Evolutionary conservation across 2,329 filamentous ascomycete genomes (phyloP).

Genomic region (Fusarium irregulare): DNA sequence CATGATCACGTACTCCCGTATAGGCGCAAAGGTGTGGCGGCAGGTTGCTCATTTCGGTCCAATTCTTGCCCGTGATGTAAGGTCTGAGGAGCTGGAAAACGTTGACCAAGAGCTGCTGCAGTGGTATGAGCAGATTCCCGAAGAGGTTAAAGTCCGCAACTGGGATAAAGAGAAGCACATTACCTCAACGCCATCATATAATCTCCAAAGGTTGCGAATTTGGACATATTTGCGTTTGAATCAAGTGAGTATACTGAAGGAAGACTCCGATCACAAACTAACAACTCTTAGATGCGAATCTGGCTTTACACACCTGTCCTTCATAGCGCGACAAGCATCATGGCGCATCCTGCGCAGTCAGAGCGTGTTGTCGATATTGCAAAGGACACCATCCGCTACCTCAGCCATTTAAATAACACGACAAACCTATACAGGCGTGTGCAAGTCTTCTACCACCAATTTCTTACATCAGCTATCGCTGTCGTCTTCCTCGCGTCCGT

Average conservation of each 20-base stretch:
- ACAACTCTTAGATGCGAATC: conserved; percentile 72
- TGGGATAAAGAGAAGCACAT: conserved; percentile 65
- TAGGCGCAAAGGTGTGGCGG: conserved; percentile 88
- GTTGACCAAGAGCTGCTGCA: conserved; percentile 86
- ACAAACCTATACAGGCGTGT: conserved; percentile 77
- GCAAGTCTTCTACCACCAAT: conserved; percentile 84
- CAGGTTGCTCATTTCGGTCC: conserved; percentile 77
- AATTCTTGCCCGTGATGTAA: conserved; percentile 70
- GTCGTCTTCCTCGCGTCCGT: conserved; percentile 82
- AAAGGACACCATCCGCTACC: conserved; percentile 79
- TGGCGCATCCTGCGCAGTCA: conserved; percentile 78
- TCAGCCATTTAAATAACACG: conserved; percentile 77
- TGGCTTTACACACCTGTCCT: conserved; percentile 89
- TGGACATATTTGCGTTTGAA: conserved; percentile 89
- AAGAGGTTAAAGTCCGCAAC: conserved; percentile 67
- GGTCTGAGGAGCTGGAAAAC: conserved; percentile 79
- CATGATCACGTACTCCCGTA: conserved; percentile 86
- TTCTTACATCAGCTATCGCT: conserved; percentile 78
- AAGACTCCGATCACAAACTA: background rate
- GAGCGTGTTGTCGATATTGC: conserved; percentile 79
- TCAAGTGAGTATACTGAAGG: conserved; percentile 60
- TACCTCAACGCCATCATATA: conserved; percentile 70
- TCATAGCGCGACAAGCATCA: conserved; percentile 85
- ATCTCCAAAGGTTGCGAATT: conserved; percentile 79
- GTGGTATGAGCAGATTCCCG: conserved; percentile 84